Base-by-base conservation (phyloP, 75 land plant genomes). In the Gnetum montanum region DNA sequence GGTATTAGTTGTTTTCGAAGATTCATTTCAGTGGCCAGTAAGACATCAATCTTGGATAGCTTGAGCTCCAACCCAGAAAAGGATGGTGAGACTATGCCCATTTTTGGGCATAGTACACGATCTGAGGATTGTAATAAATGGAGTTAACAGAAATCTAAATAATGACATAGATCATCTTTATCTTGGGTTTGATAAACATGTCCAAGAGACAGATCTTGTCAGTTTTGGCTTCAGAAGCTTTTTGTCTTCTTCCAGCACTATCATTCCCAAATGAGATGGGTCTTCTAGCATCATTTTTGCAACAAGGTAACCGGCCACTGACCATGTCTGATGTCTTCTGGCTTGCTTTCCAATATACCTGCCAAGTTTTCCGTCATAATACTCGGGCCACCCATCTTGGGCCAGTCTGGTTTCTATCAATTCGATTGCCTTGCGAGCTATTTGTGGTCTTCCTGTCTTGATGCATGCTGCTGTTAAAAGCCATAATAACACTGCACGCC, bases 401-500 rank as follows among this genome's bases (percentile, higher is more conserved):
- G 29, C 41, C 29, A 86, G 27, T 46, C 90, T 48, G 45, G 44
- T 34, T 36, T 86, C 90, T 8, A 66, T 67, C 4, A 83, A 67
- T n/a, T 83, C 88, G 31, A 83, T 70, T 8, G 88, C 83, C 26
- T 72, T 61, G 23, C 75, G 57, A 8, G 88, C 88, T 34, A 86
- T 72, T 31, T 70, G 70, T 4, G 82, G 82, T 34, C 82, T 54
- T 22, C 82, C 82, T 4, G 62, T 63, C 58, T 86, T 86, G 2
- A 86, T 83, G 30, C 76, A 75, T 6, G 90, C 88, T 4, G 90
- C 88, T 28, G 90, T 83, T 2, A 86, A 67, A 8, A 86, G 37
- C 90, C 90, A 86, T 28, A 86, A 63, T 18, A 86, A 76, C 37
- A 83, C 90, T 85, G 82, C 79, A 78, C n/a, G n/a, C n/a, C n/a